Evolutionary conservation across 2,329 filamentous ascomycete species (phyloP), one percentile per base, ranked within the genome.

Genomic region (Claviceps cyperi): DNA sequence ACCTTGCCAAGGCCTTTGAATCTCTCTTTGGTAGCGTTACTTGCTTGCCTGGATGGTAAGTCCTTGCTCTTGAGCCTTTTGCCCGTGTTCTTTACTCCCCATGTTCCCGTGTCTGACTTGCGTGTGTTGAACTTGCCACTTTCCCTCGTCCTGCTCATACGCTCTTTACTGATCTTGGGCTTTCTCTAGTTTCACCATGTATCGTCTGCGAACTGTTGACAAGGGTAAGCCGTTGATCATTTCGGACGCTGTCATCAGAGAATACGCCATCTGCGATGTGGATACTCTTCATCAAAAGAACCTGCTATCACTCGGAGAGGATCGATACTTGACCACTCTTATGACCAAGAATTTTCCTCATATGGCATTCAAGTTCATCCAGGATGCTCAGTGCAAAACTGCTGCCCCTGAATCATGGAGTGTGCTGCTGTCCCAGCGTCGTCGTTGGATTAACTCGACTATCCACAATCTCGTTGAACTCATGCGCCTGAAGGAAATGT

Each of bases 371-470:
- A 98, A 97, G 68, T 98, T 97, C 65, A 78, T 96, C 48, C 80
- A 90, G 0, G 88, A 95, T 67, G 92, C 92, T 7, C 92, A 89
- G 66, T 94, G 90, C 57, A 83, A 86, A 61, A 98, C 92, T 1
- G 91, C 91, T 43, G 92, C 92, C 1, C 92, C 92, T 2, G 89
- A 97, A 61, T 86, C 84, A 22, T 98, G 90, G 87, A 86, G 83
- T 61, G 88, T 98, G 59, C 71, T 98, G 58, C 75, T 98, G 35
- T 98, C 92, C n/a, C 92, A 98, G 66, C 83, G 92, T 75, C 89
- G 92, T 73, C 85, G 92, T 65, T 98, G 92, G 92, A 98, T 98
- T 67, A 98, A 98, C 71, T 97, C 92, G 1, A 98, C 92, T 9
- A 84, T 98, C 54, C 92, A 98, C 75, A 98, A 98, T 65, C 68